Percentiles rank a stretch among this genome's conserved stretches.
Conservation (phyloP, 805 yeast genomes). For the Yarrowia hollandica region DNA sequence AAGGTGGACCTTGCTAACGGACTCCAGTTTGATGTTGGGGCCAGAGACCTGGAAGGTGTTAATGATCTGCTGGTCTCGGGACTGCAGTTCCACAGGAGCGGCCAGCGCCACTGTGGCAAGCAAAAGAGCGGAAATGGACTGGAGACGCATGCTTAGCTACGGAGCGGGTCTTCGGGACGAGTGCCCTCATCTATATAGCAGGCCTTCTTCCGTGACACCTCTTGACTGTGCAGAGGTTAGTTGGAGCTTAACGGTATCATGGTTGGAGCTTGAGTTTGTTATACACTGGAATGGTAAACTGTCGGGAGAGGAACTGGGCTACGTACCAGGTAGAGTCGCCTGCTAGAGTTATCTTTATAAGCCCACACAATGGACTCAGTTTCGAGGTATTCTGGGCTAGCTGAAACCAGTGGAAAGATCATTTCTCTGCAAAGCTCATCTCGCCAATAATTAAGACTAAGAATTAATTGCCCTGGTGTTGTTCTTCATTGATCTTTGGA, state of each 20-base stretch:
- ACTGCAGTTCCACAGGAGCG: slow-evolving; percentile 8
- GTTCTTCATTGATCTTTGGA: too few species aligned
- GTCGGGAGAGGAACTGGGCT: too few species aligned
- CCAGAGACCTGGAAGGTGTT: slow-evolving; percentile 22
- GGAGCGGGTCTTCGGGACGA: too few species aligned
- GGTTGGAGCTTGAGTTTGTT: slow-evolving; percentile 10
- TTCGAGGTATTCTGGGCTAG: background rate
- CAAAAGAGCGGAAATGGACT: background rate
- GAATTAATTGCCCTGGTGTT: too few species aligned
- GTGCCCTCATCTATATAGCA: background rate
- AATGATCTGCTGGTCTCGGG: slow-evolving; percentile 23
- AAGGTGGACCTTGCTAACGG: background rate
- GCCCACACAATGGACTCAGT: too few species aligned
- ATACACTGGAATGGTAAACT: too few species aligned
- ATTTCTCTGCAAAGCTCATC: too few species aligned
- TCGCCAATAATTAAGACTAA: too few species aligned
- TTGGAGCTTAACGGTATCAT: background rate
- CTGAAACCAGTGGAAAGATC: background rate
- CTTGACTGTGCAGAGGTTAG: slow-evolving; percentile 14
- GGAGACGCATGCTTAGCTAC: background rate
- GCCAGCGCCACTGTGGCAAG: slow-evolving; percentile 25
- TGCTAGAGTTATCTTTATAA: too few species aligned
- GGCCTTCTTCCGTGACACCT: background rate
- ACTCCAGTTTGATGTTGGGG: slow-evolving; percentile 2
- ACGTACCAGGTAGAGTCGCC: too few species aligned